A percentile compares a stretch with the other conserved stretches of the same genome.
These are phyloP conservation scores for Trichoderma atroviride DNA, from an alignment of 2,329 filamentous ascomycete species.

Conservation along the genomic window DNA sequence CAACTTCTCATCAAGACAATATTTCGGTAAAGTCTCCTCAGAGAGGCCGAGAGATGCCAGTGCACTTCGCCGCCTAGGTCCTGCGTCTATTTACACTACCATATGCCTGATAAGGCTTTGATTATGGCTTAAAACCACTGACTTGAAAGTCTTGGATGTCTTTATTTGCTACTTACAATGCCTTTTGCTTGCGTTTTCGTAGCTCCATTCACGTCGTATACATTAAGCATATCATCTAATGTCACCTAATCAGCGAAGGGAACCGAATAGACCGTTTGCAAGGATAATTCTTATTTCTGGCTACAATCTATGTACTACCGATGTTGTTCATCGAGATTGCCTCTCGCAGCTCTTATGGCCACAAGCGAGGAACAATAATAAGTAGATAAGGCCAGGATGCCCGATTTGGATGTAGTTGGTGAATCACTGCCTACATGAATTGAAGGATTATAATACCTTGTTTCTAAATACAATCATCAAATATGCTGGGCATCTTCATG, in stretches of 20 bases:
- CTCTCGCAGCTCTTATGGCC: not conserved
- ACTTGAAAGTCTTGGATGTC: not conserved
- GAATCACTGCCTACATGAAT: not conserved
- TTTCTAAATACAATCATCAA: not conserved
- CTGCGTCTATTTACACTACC: not conserved
- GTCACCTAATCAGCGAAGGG: not conserved
- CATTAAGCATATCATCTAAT: not conserved
- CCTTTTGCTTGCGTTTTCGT: not conserved
- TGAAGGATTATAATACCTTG: not conserved
- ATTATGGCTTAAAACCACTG: not conserved
- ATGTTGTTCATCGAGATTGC: not conserved
- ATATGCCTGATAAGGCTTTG: not conserved
- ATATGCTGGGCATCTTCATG: not conserved
- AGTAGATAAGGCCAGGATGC: not conserved
- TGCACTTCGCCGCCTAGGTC: not conserved
- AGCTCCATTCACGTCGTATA: not conserved
- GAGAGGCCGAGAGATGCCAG: not conserved
- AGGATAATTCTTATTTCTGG: not conserved
- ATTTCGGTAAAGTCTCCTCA: not conserved
- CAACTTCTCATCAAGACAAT: not conserved
- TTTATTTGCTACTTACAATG: not conserved
- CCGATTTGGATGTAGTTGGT: not conserved
- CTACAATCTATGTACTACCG: not conserved
- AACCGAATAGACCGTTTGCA: not conserved
- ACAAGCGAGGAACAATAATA: not conserved